Conservation (phyloP, 2,329 filamentous ascomycete species). For the Hymenoscyphus infarciens region DNA sequence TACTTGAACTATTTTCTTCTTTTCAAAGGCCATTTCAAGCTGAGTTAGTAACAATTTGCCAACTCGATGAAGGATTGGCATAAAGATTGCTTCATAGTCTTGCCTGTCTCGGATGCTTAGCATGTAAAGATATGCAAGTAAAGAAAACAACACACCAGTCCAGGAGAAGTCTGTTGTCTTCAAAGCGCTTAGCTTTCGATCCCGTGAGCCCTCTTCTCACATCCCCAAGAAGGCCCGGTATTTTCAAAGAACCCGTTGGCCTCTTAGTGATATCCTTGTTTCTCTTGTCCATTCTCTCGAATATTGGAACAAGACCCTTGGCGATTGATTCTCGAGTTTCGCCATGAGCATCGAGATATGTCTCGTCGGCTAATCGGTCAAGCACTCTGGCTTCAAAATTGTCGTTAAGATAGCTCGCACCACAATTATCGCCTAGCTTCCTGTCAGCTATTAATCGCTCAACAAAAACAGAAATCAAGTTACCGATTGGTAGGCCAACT, state of each 20-base stretch:
- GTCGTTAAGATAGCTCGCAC: conserved; percentile 19
- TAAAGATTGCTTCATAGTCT: conserved; percentile 22
- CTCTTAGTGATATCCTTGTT: background rate
- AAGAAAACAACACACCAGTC: conserved; percentile 9
- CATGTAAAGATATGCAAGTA: background rate
- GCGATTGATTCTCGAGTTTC: background rate
- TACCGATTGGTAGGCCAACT: conserved; percentile 4
- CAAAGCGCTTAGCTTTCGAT: conserved; percentile 16
- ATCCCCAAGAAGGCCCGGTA: background rate
- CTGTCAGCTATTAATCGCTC: background rate
- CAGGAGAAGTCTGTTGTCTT: conserved; percentile 14
- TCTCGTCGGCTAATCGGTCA: background rate
- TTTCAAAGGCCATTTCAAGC: background rate
- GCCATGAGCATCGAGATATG: conserved; percentile 6
- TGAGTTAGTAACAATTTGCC: conserved; percentile 6
- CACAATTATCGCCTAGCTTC: conserved; percentile 16
- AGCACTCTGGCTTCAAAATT: conserved; percentile 9
- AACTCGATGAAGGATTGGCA: conserved; percentile 16
- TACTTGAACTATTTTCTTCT: background rate
- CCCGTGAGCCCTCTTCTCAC: background rate
- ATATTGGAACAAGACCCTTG: background rate
- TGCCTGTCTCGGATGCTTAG: conserved; percentile 4
- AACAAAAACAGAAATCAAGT: background rate
- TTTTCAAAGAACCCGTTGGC: background rate
- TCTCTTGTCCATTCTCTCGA: conserved; percentile 6